phyloP scores from a whole-genome alignment of 768 basidiomycete genomes.

The Suillus tomentosus region DNA sequence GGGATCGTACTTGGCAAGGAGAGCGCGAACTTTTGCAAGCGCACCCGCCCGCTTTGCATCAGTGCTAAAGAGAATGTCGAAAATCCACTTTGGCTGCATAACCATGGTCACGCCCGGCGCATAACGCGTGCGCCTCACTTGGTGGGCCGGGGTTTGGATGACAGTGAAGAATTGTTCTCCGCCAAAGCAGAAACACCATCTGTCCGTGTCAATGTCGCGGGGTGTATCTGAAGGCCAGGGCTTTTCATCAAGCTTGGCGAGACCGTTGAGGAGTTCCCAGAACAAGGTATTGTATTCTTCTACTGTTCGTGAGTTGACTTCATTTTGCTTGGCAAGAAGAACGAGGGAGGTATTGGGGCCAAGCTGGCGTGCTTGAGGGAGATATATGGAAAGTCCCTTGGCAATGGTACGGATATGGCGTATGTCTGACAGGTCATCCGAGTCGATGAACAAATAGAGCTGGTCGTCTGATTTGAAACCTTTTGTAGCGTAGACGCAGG shows the following conservation, averaged over 20 bases:
- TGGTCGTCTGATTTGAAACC: constrained; percentile 26
- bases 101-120: constrained; percentile 24
- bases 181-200: constrained; percentile 26
- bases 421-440: constrained; percentile 24
- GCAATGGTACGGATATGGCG: constrained; percentile 25
- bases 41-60: constrained; percentile 23
- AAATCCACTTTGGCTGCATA: constrained; percentile 28
- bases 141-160: constrained; percentile 25
- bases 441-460: constrained; percentile 25
- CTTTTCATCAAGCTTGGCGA: constrained; percentile 20
- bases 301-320: constrained; percentile 12
- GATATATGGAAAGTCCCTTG: constrained; percentile 16
- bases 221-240: constrained; percentile 20
- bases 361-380: constrained; percentile 20
- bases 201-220: constrained; percentile 24
- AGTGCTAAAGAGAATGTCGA: constrained; percentile 24
- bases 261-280: constrained; percentile 24
- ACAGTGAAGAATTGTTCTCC: constrained; percentile 25
- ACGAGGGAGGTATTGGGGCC: constrained; percentile 26
- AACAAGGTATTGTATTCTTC: constrained; percentile 24
- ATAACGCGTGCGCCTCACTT: constrained; percentile 25
- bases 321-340: constrained; percentile 20
- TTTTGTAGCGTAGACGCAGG: constrained; percentile 26
- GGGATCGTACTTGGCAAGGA: constrained; percentile 23
- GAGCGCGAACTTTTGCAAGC: constrained; percentile 20